Conservation (phyloP, 2,329 filamentous ascomycete species). For the Trichoderma lentiforme region DNA sequence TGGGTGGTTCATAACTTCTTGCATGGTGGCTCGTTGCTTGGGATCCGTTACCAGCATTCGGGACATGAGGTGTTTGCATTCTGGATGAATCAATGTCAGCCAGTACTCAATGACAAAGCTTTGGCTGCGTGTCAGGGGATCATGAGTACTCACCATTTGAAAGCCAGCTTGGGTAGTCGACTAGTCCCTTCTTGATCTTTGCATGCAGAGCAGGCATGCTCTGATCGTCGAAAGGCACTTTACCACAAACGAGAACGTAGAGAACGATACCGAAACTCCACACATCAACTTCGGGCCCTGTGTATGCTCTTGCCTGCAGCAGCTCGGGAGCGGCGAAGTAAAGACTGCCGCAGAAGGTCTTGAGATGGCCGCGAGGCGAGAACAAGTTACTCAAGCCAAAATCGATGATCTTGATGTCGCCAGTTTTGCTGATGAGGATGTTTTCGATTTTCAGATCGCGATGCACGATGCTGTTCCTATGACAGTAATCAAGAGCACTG, state of each 20-base stretch:
- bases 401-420: slow-evolving; percentile 99
- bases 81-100: slow-evolving; percentile 42
- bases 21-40: slow-evolving; percentile 76
- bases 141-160: slow-evolving; percentile 68
- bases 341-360: slow-evolving; percentile 95
- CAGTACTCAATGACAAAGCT: background rate
- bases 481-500: slow-evolving; percentile 94
- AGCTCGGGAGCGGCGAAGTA: slow-evolving; percentile 97
- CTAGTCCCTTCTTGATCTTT: slow-evolving; percentile 95
- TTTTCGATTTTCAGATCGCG: slow-evolving; percentile 98
- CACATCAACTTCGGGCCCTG: slow-evolving; percentile 92
- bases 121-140: background rate
- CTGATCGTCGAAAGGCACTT: slow-evolving; percentile 98
- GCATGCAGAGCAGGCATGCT: slow-evolving; percentile 98
- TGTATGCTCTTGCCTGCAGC: slow-evolving; percentile 89
- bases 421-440: slow-evolving; percentile 97
- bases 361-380: slow-evolving; percentile 76
- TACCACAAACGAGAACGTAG: slow-evolving; percentile 94
- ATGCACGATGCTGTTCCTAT: slow-evolving; percentile 97
- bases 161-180: slow-evolving; percentile 93
- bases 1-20: slow-evolving; percentile 90
- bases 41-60: slow-evolving; percentile 96
- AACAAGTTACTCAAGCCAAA: slow-evolving; percentile 97
- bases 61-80: slow-evolving; percentile 89
- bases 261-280: slow-evolving; percentile 99